A percentile compares a stretch with the other conserved stretches of the same genome.
Conservation (phyloP, 1,284 basidiomycete species). For the Fomes fomentarius region DNA sequence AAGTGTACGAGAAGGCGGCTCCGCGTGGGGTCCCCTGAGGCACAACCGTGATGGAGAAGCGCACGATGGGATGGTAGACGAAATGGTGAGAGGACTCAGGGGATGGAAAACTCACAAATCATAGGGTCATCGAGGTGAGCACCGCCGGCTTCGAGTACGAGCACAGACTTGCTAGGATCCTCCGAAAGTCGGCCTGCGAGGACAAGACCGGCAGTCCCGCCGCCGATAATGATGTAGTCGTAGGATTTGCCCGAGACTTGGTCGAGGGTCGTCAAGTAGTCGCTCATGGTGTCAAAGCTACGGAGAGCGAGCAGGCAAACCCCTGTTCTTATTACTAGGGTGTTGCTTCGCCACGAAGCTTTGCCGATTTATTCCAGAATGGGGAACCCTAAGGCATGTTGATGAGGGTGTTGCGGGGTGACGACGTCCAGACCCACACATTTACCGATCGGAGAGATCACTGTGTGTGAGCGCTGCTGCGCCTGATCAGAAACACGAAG, state of each 20-base stretch:
- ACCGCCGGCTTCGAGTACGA: conserved; percentile 44
- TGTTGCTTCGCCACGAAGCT: too few relatives aligned
- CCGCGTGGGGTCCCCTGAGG: too few relatives aligned
- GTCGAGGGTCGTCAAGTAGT: conserved; percentile 7
- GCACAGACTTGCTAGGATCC: conserved; percentile 34
- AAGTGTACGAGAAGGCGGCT: too few relatives aligned
- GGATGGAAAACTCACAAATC: conserved; percentile 22
- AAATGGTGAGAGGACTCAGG: too few relatives aligned
- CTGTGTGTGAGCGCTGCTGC: neutral
- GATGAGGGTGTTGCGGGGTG: neutral
- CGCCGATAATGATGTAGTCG: conserved; percentile 28
- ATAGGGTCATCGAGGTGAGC: conserved; percentile 36
- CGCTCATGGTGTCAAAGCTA: neutral
- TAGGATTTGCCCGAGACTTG: conserved; percentile 18
- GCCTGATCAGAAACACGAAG: conserved; percentile 1
- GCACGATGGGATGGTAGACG: too few relatives aligned
- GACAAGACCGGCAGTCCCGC: conserved; percentile 29
- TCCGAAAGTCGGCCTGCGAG: conserved; percentile 32
- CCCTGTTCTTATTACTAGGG: neutral
- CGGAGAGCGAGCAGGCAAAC: neutral
- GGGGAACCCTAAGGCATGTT: too few relatives aligned
- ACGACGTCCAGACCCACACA: too few relatives aligned
- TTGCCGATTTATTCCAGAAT: too few relatives aligned
- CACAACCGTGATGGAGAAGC: too few relatives aligned
- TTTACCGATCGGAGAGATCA: too few relatives aligned